Evolutionary conservation across 2,329 filamentous ascomycete species (phyloP).

Genomic region (Alternaria triticina): DNA sequence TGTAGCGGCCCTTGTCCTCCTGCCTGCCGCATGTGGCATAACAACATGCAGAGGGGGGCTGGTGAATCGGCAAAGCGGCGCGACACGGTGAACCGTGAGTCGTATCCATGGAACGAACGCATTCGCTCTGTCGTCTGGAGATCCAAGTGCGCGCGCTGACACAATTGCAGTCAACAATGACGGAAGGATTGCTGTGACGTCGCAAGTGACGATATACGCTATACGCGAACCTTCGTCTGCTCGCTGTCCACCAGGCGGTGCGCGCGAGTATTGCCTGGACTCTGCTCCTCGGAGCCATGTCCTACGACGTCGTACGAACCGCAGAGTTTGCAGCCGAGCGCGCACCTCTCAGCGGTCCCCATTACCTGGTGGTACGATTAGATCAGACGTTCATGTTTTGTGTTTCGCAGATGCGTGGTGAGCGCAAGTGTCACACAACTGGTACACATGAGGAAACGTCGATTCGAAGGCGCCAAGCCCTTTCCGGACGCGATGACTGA

Average conservation of each 20-base stretch:
- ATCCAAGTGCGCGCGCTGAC: conserved; percentile 1
- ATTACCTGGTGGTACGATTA: conserved; percentile 6
- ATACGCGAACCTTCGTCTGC: conserved; percentile 2
- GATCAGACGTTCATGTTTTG: neutral
- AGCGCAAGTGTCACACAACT: neutral
- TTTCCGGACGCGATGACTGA: neutral
- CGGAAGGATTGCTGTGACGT: conserved; percentile 1
- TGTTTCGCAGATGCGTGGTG: neutral
- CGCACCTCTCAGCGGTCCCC: conserved; percentile 6
- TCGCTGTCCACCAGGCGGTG: conserved; percentile 1
- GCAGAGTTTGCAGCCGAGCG: conserved; percentile 1
- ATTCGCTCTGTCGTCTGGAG: neutral
- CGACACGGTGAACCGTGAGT: conserved; percentile 7
- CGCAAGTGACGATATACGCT: conserved; percentile 1
- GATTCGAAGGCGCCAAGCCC: conserved; percentile 1
- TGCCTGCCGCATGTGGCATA: conserved; percentile 4
- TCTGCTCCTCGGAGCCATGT: neutral
- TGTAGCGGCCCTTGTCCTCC: conserved; percentile 1
- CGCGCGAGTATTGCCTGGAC: neutral
- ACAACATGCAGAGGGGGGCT: neutral
- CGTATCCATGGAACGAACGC: neutral
- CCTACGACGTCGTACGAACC: neutral
- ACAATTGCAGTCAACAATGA: neutral
- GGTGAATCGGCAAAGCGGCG: conserved; percentile 3
- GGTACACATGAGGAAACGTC: neutral